Evolutionary conservation across 208 protist genomes (phyloP), one percentile per base, ranked within the genome.

Genomic region (Acanthamoeba sp.): DNA sequence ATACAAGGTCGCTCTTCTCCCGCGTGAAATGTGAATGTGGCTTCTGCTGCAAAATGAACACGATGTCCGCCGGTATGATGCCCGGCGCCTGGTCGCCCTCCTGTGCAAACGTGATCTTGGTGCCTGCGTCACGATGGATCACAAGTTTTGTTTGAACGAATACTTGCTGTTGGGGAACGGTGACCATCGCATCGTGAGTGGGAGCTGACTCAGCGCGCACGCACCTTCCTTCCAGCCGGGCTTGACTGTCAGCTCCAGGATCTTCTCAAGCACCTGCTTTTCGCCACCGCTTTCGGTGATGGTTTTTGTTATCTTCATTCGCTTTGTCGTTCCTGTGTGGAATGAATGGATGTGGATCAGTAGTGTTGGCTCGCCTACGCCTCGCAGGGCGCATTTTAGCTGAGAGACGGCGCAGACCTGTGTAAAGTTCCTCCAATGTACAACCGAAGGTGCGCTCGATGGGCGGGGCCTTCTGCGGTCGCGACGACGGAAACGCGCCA

Each of bases 181-280:
- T n/a, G n/a, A n/a, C n/a, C n/a, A n/a, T n/a, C n/a, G n/a, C n/a
- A n/a, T n/a, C n/a, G n/a, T n/a, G n/a, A n/a, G n/a, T n/a, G n/a
- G n/a, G n/a, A n/a, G n/a, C n/a, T n/a, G n/a, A n/a, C n/a, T n/a
- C n/a, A n/a, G n/a, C n/a, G n/a, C n/a, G n/a, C n/a, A n/a, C n/a
- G n/a, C n/a, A 34, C 99, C 99, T 80, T 98, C 98, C 97, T 99
- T 99, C 97, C 98, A 99, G 16, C 99, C 99, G 0, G 99, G 98
- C 94, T 98, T 94, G 76, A 99, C 98, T 84, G 98, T 96, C 36
- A 99, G 97, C 93, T 98, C 97, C 73, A 99, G 98, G 82, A 98
- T 90, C 91, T 99, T 99, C 93, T 98, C 97, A 66, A 66, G 16
- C 34, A 32, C 29, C n/a, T 40, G 24, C 45, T 38, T 93, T 32